Base-by-base conservation (phyloP, 2,329 filamentous ascomycete genomes). In the Rhinocladiella similis region DNA sequence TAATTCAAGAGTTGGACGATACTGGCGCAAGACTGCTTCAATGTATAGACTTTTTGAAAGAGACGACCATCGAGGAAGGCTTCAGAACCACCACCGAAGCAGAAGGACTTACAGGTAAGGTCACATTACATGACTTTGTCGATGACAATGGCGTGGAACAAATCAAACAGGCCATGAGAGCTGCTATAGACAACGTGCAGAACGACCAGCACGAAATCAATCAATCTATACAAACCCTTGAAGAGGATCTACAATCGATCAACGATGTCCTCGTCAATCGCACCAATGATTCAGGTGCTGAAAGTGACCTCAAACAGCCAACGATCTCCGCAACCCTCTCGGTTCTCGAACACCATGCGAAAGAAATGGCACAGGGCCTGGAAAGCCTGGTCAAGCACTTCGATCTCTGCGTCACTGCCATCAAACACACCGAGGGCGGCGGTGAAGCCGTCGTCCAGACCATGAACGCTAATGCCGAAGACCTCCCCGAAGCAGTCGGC, bases 401-500 rank as follows among this genome's bases (percentile, higher is more conserved):
- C 69, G 93, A 97, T 71, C 84, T 96, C 62, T 97, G 93, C 71
- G 90, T 96, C 13, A 93, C 88, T 1, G 93, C 93, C 1, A 87
- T 97, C 42, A 89, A 91, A 57, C 91, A 93, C 49, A 97, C 92
- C 2, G 91, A 96, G 74, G 89, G 88, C 27, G 89, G 87, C 4
- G 85, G 85, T 12, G 87, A 85, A 4, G 77, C 86, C 45, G 88
- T 87, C 5, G 83, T 86, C 10, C 81, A 83, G 49, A 87, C 84
- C 61, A 87, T 78, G 41, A 63, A 47, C 10, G 36, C 46, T 13
- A 54, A 62, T 42, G 73, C 85, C 0, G 87, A 86, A 42, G 87
- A 89, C 63, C 81, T 81, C 27, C 76, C 77, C 38, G 72, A 82
- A 70, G 67, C 80, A 70, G 66, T 82, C 68, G 60, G 80, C 73